Evolutionary conservation across 495 filamentous ascomycete genomes (phyloP).

Genomic region (Aspergillus bertholletiae): DNA sequence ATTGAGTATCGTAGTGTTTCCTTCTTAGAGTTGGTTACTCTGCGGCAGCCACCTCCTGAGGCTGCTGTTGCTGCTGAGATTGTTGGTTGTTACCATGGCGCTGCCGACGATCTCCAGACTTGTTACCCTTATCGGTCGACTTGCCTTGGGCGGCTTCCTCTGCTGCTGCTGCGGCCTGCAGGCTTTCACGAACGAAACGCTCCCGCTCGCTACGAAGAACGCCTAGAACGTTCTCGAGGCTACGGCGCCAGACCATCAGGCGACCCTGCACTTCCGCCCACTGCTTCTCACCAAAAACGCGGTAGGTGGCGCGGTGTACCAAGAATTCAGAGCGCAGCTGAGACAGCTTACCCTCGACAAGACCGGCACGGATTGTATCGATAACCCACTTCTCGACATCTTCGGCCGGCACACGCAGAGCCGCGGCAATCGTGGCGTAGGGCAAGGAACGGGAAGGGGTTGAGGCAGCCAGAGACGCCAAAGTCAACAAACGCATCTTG

Average conservation of each 20-base stretch:
- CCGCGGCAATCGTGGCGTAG: slow-evolving; percentile 75
- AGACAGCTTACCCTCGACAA: slow-evolving; percentile 91
- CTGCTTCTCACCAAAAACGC: slow-evolving; percentile 96
- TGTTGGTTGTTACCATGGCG: slow-evolving; percentile 22
- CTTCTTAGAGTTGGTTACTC: not conserved
- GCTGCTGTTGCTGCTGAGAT: slow-evolving; percentile 16
- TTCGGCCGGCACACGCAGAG: slow-evolving; percentile 72
- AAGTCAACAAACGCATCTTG: slow-evolving; percentile 94
- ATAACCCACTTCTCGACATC: slow-evolving; percentile 99
- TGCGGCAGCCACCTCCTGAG: slow-evolving; percentile 20
- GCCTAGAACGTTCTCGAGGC: slow-evolving; percentile 67
- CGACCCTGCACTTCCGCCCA: slow-evolving; percentile 90
- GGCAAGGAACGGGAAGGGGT: slow-evolving; percentile 78
- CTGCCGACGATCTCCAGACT: slow-evolving; percentile 34
- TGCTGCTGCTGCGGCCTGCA: slow-evolving; percentile 32
- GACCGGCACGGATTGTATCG: slow-evolving; percentile 89
- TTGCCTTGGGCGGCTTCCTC: slow-evolving; percentile 26
- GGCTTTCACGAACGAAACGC: slow-evolving; percentile 48
- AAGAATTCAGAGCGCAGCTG: slow-evolving; percentile 90
- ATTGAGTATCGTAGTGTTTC: not conserved
- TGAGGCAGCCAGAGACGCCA: slow-evolving; percentile 81
- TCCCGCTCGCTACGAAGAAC: slow-evolving; percentile 77
- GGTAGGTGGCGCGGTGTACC: slow-evolving; percentile 89
- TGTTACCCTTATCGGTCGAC: slow-evolving; percentile 19
- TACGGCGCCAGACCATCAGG: slow-evolving; percentile 83